These are phyloP conservation scores for Fomes fomentarius DNA, from an alignment of 1,284 basidiomycete genomes.

Conservation along the genomic window DNA sequence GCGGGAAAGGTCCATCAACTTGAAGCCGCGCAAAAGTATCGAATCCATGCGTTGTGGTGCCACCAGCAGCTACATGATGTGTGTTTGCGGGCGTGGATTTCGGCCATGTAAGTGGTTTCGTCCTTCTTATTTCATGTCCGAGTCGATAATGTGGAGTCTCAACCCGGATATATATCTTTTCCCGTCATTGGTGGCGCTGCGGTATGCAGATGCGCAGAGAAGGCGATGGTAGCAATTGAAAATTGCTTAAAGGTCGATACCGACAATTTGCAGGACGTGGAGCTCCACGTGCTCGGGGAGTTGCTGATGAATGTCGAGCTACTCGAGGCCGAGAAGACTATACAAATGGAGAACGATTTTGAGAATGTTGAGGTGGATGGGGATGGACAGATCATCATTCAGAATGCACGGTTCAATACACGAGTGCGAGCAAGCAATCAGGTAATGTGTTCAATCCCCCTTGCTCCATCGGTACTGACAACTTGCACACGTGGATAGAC, in stretches of 20 bases:
- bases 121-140: not conserved
- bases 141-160: too few species aligned
- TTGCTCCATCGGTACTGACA: not conserved
- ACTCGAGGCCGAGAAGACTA: slow-evolving; percentile 30
- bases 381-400: slow-evolving; percentile 23
- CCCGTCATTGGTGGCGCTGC: too few species aligned
- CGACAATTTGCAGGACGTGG: slow-evolving; percentile 7
- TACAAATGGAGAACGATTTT: slow-evolving; percentile 31
- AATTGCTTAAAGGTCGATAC: slow-evolving; percentile 11
- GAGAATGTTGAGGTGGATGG: slow-evolving; percentile 12
- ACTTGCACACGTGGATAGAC: not conserved
- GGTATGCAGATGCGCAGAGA: slow-evolving; percentile 9
- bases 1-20: slow-evolving; percentile 1
- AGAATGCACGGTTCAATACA: slow-evolving; percentile 28
- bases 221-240: not conserved
- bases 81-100: slow-evolving; percentile 16
- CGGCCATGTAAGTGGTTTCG: slow-evolving; percentile 8
- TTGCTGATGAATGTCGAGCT: slow-evolving; percentile 26
- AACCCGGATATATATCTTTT: too few species aligned
- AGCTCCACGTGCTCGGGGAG: slow-evolving; percentile 22
- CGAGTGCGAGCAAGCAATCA: slow-evolving; percentile 27
- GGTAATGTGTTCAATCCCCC: not conserved
- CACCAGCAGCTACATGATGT: slow-evolving; percentile 2
- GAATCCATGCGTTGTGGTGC: slow-evolving; percentile 11
- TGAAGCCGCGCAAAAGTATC: not conserved